A percentile compares a stretch with the other conserved stretches of the same genome.
phyloP scores from a whole-genome alignment of 2,329 filamentous ascomycete species.

The Pseudocercospora musae region DNA sequence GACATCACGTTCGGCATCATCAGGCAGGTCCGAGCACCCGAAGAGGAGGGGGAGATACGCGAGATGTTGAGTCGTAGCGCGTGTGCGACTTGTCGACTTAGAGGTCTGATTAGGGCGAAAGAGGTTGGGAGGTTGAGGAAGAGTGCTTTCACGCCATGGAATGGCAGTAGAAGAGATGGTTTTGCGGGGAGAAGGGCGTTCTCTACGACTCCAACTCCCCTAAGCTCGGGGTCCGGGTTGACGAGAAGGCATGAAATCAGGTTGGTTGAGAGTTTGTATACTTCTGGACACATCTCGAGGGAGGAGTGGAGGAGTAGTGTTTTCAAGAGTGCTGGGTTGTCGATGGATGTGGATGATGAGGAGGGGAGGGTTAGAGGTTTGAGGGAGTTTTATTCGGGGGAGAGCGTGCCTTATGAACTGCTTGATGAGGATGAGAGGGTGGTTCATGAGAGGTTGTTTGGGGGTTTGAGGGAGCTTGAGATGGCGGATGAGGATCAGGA shows the following conservation, averaged over 20 bases:
- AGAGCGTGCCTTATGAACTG: slow-evolving; percentile 69
- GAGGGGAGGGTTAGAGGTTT: slow-evolving; percentile 11
- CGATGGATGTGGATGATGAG: not conserved
- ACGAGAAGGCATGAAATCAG: slow-evolving; percentile 18
- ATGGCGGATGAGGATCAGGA: slow-evolving; percentile 57
- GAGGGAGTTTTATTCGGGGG: slow-evolving; percentile 41
- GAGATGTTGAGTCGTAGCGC: not conserved
- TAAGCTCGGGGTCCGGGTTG: no score
- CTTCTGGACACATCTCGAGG: slow-evolving; percentile 17
- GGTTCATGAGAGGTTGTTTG: slow-evolving; percentile 79
- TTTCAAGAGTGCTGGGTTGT: slow-evolving; percentile 14
- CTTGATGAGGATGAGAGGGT: slow-evolving; percentile 67
- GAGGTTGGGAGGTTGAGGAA: slow-evolving; percentile 9
- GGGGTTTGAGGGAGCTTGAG: slow-evolving; percentile 53
- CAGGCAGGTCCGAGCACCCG: no score
- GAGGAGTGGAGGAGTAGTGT: slow-evolving; percentile 23
- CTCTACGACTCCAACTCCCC: not conserved
- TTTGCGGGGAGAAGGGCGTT: not conserved
- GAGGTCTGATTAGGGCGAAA: slow-evolving; percentile 12
- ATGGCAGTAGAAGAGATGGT: not conserved
- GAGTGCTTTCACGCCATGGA: not conserved
- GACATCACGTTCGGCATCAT: not conserved
- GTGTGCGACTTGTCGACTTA: slow-evolving; percentile 14
- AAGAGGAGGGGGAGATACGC: not conserved
- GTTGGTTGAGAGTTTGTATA: slow-evolving; percentile 19